Evolutionary conservation across 2,329 filamentous ascomycete species (phyloP).

Genomic region (Chaetomium globosum): DNA sequence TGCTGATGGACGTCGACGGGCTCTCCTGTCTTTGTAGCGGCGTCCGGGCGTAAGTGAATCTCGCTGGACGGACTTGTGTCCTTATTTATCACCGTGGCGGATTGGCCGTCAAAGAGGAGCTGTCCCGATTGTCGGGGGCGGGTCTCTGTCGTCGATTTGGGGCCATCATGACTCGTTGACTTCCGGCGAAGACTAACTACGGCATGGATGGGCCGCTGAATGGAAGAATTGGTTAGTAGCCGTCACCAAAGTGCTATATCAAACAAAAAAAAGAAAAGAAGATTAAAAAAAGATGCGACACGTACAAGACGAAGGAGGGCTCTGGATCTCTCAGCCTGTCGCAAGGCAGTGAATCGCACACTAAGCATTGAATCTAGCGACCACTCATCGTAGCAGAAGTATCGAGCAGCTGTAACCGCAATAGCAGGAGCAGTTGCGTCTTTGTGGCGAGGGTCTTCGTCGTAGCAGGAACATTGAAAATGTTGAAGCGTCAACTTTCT

Average conservation of each 20-base stretch:
- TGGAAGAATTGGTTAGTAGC: background rate
- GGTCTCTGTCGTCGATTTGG: background rate
- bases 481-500: background rate
- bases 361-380: conserved; percentile 34
- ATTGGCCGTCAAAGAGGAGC: background rate
- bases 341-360: conserved; percentile 34
- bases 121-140: background rate
- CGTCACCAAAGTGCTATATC: background rate
- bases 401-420: background rate
- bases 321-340: conserved; percentile 27
- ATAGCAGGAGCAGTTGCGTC: background rate
- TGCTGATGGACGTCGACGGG: background rate
- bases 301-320: conserved; percentile 15
- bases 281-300: background rate
- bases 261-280: background rate
- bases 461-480: background rate
- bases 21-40: too few relatives aligned
- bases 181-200: background rate
- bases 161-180: conserved; percentile 2
- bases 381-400: conserved; percentile 34
- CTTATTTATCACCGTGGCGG: background rate
- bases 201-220: conserved; percentile 15
- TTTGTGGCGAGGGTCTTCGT: background rate
- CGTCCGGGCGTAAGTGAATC: background rate
- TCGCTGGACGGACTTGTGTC: background rate